Evolutionary conservation across 2,329 filamentous ascomycete species (phyloP).

Genomic region (Ophiostoma fasciatum): DNA sequence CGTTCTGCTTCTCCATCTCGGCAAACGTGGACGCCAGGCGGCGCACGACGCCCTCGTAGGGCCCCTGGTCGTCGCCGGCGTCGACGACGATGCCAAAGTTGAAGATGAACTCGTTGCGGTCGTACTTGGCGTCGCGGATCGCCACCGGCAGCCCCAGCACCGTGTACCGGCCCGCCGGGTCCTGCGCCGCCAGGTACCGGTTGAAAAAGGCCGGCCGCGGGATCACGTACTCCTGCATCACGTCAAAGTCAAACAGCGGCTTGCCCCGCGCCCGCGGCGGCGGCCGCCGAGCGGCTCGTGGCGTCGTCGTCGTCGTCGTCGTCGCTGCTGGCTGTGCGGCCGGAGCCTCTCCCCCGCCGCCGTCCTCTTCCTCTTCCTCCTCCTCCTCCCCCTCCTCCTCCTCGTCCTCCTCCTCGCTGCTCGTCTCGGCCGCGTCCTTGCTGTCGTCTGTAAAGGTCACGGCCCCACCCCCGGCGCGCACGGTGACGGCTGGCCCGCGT

Average conservation of each 20-base stretch:
- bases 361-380: neutral
- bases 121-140: constrained; percentile 67
- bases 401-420: neutral
- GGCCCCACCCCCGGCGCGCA: neutral
- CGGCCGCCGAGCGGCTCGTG: neutral
- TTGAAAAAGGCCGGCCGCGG: constrained; percentile 92
- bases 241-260: constrained; percentile 64
- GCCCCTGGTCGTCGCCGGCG: constrained; percentile 47
- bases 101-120: constrained; percentile 95
- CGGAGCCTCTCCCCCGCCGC: too few relatives aligned
- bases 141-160: constrained; percentile 83
- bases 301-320: neutral
- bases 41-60: constrained; percentile 72
- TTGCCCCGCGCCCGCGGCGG: constrained; percentile 5
- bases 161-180: constrained; percentile 52
- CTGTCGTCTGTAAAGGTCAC: neutral
- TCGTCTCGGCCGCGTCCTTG: constrained; percentile 12
- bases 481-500: neutral
- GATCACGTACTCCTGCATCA: constrained; percentile 84
- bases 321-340: neutral
- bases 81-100: constrained; percentile 65
- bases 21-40: constrained; percentile 76
- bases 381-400: neutral
- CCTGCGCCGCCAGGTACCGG: constrained; percentile 68
- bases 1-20: constrained; percentile 81